Conservation (phyloP, 441 rosid genomes). For the Kokia cookei region DNA sequence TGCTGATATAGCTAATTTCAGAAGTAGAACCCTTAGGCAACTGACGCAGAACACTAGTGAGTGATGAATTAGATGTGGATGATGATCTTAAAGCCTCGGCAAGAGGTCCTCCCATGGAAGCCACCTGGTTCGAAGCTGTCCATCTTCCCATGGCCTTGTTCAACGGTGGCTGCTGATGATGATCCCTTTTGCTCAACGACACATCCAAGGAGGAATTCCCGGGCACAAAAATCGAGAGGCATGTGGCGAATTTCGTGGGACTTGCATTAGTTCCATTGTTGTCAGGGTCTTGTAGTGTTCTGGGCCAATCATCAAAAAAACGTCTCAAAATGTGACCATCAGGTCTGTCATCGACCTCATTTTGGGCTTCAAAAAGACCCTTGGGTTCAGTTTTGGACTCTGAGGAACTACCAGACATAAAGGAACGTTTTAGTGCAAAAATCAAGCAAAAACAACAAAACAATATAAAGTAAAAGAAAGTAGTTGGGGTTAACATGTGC, state of each 20-base stretch:
- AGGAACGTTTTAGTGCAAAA: background rate
- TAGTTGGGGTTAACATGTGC: slow-evolving; percentile 49
- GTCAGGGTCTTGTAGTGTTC: slow-evolving; percentile 45
- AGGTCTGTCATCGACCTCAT: slow-evolving; percentile 28
- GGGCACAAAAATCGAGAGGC: slow-evolving; percentile 71
- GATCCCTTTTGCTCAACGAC: slow-evolving; percentile 52
- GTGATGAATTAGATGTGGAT: slow-evolving; percentile 50
- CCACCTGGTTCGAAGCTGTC: slow-evolving; percentile 39
- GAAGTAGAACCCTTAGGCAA: slow-evolving; percentile 33
- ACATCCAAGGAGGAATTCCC: slow-evolving; percentile 67
- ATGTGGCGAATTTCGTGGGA: slow-evolving; percentile 30
- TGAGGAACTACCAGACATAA: slow-evolving; percentile 26
- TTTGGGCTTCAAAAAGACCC: slow-evolving; percentile 38
- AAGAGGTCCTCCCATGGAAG: slow-evolving; percentile 82
- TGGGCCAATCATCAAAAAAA: slow-evolving; percentile 92
- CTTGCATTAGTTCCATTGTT: slow-evolving; percentile 29
- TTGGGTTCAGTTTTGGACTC: slow-evolving; percentile 30
- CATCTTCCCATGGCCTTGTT: slow-evolving; percentile 59
- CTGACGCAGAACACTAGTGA: slow-evolving; percentile 76
- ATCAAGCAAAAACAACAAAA: slow-evolving; percentile 2
- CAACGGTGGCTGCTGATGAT: slow-evolving; percentile 16
- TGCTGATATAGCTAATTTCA: slow-evolving; percentile 35
- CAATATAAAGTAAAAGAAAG: slow-evolving; percentile 14
- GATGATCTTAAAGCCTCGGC: slow-evolving; percentile 81
- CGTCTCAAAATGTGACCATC: slow-evolving; percentile 70